Evolutionary conservation across 1,284 basidiomycete species (phyloP).

Genomic region (Stygiomarasmius scandens): DNA sequence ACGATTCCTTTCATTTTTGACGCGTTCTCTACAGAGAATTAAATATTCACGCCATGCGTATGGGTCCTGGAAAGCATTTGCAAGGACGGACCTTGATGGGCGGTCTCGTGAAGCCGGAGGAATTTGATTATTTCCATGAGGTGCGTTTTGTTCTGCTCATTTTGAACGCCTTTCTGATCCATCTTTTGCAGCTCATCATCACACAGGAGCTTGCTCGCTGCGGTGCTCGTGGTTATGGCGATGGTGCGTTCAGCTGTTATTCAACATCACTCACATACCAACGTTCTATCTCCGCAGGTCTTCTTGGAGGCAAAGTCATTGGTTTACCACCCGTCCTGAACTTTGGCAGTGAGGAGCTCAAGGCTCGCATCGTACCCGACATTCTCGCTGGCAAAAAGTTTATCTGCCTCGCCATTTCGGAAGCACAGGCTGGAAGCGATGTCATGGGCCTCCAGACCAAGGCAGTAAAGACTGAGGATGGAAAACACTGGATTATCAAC

Average conservation of each 20-base stretch:
- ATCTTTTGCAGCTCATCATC: conserved; percentile 65
- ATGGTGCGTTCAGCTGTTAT: conserved; percentile 34
- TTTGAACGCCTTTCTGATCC: conserved; percentile 4
- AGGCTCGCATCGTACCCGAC: conserved; percentile 79
- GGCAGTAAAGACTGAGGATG: conserved; percentile 83
- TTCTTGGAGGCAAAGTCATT: conserved; percentile 76
- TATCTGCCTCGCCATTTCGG: conserved; percentile 82
- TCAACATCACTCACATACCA: neutral
- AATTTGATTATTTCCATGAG: conserved; percentile 89
- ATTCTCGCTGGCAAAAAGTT: conserved; percentile 82
- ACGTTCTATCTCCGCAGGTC: conserved; percentile 40
- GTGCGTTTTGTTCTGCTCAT: conserved; percentile 39
- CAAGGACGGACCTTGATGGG: conserved; percentile 81
- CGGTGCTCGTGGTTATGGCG: conserved; percentile 76
- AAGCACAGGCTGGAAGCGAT: conserved; percentile 91
- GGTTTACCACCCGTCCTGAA: conserved; percentile 84
- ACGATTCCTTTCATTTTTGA: neutral
- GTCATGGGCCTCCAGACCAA: conserved; percentile 83
- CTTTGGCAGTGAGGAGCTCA: conserved; percentile 79
- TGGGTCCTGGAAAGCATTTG: conserved; percentile 87
- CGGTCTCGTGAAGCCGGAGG: conserved; percentile 84
- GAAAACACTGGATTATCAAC: conserved; percentile 84
- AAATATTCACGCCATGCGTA: conserved; percentile 86
- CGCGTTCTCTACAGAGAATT: conserved; percentile 47
- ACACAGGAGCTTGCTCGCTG: conserved; percentile 84